phyloP scores from a whole-genome alignment of 2,329 filamentous ascomycete species.

The Ceratocystis destructans region DNA sequence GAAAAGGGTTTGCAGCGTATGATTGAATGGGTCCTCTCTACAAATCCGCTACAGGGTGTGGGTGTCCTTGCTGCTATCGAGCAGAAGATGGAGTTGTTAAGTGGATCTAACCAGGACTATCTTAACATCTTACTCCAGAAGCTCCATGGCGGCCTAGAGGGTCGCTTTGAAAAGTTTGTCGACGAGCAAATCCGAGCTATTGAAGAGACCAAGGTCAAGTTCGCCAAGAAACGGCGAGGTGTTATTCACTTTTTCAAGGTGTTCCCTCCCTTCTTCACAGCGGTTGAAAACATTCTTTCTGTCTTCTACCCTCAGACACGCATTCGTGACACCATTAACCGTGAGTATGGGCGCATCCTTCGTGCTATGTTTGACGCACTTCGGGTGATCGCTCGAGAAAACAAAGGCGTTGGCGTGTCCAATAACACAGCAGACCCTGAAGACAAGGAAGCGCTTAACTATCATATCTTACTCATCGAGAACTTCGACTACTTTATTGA shows the following conservation, averaged over 20 bases:
- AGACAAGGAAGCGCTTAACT: constrained; percentile 93
- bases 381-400: constrained; percentile 77
- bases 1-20: constrained; percentile 63
- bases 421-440: constrained; percentile 46
- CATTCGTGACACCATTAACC: constrained; percentile 65
- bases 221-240: constrained; percentile 89
- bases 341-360: constrained; percentile 77
- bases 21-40: constrained; percentile 67
- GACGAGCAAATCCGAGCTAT: constrained; percentile 92
- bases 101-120: constrained; percentile 88
- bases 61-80: constrained; percentile 73
- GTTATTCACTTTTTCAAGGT: constrained; percentile 91
- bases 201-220: constrained; percentile 93
- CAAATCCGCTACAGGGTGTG: constrained; percentile 76
- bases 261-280: constrained; percentile 73
- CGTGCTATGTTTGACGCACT: constrained; percentile 95
- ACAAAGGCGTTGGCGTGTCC: constrained; percentile 36
- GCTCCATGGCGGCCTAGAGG: constrained; percentile 58
- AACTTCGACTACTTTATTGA: constrained; percentile 98
- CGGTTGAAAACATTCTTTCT: constrained; percentile 71
- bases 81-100: constrained; percentile 61
- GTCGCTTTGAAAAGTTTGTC: constrained; percentile 73
- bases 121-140: constrained; percentile 67
- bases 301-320: constrained; percentile 38
- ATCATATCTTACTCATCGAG: constrained; percentile 92